Evolutionary conservation across 2,329 filamentous ascomycete genomes (phyloP).

Genomic region (Cadophora gregata): DNA sequence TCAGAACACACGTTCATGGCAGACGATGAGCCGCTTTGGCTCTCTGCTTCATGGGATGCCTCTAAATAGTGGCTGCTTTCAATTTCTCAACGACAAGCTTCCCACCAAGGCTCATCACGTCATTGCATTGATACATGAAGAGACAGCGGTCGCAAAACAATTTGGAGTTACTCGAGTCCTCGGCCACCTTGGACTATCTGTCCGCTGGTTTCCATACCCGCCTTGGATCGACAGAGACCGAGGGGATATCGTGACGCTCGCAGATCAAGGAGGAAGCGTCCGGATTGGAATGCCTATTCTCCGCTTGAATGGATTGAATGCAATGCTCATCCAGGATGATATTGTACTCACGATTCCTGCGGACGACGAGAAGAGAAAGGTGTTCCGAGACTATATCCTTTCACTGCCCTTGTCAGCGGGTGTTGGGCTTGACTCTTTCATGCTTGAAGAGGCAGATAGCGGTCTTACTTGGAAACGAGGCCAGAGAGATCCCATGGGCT

Average conservation of each 20-base stretch:
- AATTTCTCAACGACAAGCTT: neutral
- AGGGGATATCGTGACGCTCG: neutral
- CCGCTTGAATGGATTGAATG: neutral
- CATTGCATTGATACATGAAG: neutral
- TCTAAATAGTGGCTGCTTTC: neutral
- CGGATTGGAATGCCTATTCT: neutral
- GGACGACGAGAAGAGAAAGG: neutral
- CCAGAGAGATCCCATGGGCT: neutral
- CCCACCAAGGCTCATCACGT: neutral
- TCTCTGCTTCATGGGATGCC: conserved; percentile 1
- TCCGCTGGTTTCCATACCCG: conserved; percentile 3
- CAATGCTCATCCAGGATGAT: neutral
- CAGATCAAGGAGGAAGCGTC: neutral
- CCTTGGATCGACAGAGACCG: neutral
- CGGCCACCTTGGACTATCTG: neutral
- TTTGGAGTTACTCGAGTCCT: neutral
- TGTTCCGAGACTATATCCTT: neutral
- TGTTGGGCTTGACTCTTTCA: neutral
- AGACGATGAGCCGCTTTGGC: neutral
- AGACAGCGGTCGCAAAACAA: neutral
- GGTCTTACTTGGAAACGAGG: neutral
- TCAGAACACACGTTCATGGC: neutral
- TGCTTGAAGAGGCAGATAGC: neutral
- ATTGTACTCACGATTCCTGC: neutral
- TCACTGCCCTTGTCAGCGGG: neutral